Conservation (phyloP, 1,139 yeast genomes). For the Debaryomyces sp. region DNA sequence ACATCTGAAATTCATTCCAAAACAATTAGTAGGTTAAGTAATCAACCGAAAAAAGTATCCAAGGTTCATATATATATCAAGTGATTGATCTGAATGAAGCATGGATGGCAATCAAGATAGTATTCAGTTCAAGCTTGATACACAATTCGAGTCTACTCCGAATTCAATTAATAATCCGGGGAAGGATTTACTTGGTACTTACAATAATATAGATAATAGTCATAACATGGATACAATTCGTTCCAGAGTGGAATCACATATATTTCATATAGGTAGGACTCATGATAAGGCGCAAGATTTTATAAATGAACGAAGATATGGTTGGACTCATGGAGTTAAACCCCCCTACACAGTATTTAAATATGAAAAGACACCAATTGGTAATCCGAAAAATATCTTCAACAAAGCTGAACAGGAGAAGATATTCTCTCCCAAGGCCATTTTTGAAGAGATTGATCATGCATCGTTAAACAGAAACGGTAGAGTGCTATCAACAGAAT, state of each 20-base stretch:
- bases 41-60: neutral
- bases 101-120: conserved; percentile 1
- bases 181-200: neutral
- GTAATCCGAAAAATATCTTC: conserved; percentile 16
- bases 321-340: conserved; percentile 37
- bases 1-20: neutral
- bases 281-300: conserved; percentile 7
- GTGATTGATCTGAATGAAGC: neutral
- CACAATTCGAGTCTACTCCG: neutral
- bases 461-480: conserved; percentile 7
- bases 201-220: neutral
- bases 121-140: neutral
- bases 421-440: conserved; percentile 29
- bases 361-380: conserved; percentile 20
- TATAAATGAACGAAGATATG: conserved; percentile 11
- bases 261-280: neutral
- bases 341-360: conserved; percentile 33
- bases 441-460: conserved; percentile 28
- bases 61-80: no score
- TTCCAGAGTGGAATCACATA: neutral
- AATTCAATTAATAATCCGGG: neutral
- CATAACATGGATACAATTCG: neutral
- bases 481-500: conserved; percentile 1
- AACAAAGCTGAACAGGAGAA: conserved; percentile 22
- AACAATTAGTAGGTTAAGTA: neutral